Base-by-base conservation (phyloP, 225 moss, liverwort and hornwort genomes). In the Antitrichia curtipendula region DNA sequence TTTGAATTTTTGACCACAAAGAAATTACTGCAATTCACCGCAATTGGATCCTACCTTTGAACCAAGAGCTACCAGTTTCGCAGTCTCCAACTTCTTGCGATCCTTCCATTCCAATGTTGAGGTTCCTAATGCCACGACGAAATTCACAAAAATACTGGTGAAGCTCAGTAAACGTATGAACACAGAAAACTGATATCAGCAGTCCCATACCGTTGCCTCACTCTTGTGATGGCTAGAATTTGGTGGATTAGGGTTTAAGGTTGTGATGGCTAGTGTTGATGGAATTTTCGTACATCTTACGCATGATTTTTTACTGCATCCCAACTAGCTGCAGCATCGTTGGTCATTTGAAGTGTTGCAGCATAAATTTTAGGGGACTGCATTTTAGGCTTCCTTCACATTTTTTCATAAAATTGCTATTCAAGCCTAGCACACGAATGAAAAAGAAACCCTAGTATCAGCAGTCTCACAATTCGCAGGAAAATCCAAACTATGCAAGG, bases 51-150 rank as follows among this genome's bases (percentile, higher is more conserved):
- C 53, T 76, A 98, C 98, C 96, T 98, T 98, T 52, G 93, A 96
- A 74, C 98, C 98, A 88, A 97, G 95, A 84, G 92, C 86, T 71
- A 89, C 88, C 60, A 96, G 73, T 89, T 95, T 98, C n/a, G 93
- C 89, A 78, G 91, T 82, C 72, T 97, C 96, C 92, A 90, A 92
- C 79, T 91, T 95, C 94, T 98, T 98, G 78, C 95, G 95, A 83
- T 96, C 97, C 88, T 98, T 97, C 98, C 96, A 98, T 61, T 91
- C 93, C 82, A 98, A 87, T 72, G 95, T 95, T n/a, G 96, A 98
- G 50, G 93, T 88, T 89, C 98, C 98, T 98, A 85, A 73, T 73
- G 80, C 60, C 92, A 88, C 57, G 43, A 85, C 50, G 22, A 66
- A 64, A 68, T 58, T 74, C 12, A 70, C 45, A 75, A 77, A 76